Base-by-base conservation (phyloP, 2,329 filamentous ascomycete genomes). In the Diplodia sapinea region DNA sequence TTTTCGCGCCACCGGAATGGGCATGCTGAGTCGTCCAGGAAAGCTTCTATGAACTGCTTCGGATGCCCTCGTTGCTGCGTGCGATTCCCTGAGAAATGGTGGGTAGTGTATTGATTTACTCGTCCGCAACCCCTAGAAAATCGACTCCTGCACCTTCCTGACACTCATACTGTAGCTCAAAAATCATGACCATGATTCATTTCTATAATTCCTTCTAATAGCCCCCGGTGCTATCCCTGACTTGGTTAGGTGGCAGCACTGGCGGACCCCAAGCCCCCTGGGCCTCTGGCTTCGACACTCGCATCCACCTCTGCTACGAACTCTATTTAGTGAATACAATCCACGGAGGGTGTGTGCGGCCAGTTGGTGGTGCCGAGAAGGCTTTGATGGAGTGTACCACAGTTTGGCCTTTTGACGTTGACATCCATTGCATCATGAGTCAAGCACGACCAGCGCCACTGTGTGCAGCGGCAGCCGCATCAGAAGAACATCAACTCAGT, bases 1-100 rank as follows among this genome's bases (percentile, higher is more conserved):
- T 29, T 49, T 62, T 49, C 15, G 29, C 40, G 26, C 17, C 40
- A 29, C 56, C 56, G 23, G 38, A 38, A n/a, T 59, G 56, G 56
- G 20, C 56, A n/a, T 31, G 23, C 23, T 59, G 36, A 59, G 23
- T 23, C 4, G 3, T n/a, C 13, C 36, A 36, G 36, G 12, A n/a
- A 13, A 2, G 12, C 13, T 11, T 55, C 13, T 31, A 12, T 9
- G 8, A 29, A 8, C 11, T 20, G 51, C 26, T 54, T 31, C 17
- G 26, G 9, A 54, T 20, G 17, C 15, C 2, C 20, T 9, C 26
- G 11, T 36, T 56, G 9, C 36, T 56, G 9, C 6, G 54, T 20
- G 50, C 2, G 12, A n/a, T 20, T 54, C 23, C 17, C 31, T n/a
- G 11, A 23, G 7, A 56, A 40, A 33, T 20, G 20, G 33, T 38